Percentiles rank a stretch among this genome's conserved stretches.
These are phyloP conservation scores for Colletotrichum euphorbiae DNA, from an alignment of 2,329 filamentous ascomycete species.

Conservation along the genomic window DNA sequence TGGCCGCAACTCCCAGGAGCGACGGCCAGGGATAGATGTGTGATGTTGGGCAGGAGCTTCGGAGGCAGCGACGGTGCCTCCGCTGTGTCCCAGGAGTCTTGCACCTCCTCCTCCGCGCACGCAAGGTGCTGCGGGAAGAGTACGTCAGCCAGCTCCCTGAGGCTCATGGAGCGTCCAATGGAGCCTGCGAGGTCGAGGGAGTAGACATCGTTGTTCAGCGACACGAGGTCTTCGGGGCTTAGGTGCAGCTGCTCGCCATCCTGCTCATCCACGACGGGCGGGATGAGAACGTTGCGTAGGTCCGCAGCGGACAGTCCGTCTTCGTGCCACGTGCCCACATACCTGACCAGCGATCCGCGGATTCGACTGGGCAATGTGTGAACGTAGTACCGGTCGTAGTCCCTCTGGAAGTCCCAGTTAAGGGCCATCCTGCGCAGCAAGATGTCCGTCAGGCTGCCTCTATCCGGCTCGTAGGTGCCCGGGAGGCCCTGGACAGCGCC, in stretches of 20 bases:
- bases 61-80: slow-evolving; percentile 45
- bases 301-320: slow-evolving; percentile 63
- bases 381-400: slow-evolving; percentile 68
- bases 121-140: slow-evolving; percentile 55
- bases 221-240: slow-evolving; percentile 41
- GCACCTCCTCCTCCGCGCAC: slow-evolving; percentile 46
- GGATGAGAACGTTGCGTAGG: slow-evolving; percentile 59
- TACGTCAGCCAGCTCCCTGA: slow-evolving; percentile 65
- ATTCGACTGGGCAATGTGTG: slow-evolving; percentile 66
- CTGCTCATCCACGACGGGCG: slow-evolving; percentile 47
- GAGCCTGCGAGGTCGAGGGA: slow-evolving; percentile 67
- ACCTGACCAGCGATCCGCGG: slow-evolving; percentile 63
- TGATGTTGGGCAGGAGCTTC: slow-evolving; percentile 66
- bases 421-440: slow-evolving; percentile 61
- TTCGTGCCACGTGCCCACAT: slow-evolving; percentile 58
- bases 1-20: slow-evolving; percentile 46
- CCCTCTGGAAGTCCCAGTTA: slow-evolving; percentile 67
- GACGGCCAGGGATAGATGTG: slow-evolving; percentile 70
- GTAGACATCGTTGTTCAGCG: slow-evolving; percentile 59
- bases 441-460: slow-evolving; percentile 63
- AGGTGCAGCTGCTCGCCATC: slow-evolving; percentile 39
- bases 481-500: slow-evolving; percentile 52
- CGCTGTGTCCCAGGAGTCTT: slow-evolving; percentile 66
- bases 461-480: slow-evolving; percentile 56
- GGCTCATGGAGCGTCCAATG: slow-evolving; percentile 60